Evolutionary conservation across 169 alveolate species (phyloP), one percentile per base, ranked within the genome.

Genomic region (Toxoplasma gondii): DNA sequence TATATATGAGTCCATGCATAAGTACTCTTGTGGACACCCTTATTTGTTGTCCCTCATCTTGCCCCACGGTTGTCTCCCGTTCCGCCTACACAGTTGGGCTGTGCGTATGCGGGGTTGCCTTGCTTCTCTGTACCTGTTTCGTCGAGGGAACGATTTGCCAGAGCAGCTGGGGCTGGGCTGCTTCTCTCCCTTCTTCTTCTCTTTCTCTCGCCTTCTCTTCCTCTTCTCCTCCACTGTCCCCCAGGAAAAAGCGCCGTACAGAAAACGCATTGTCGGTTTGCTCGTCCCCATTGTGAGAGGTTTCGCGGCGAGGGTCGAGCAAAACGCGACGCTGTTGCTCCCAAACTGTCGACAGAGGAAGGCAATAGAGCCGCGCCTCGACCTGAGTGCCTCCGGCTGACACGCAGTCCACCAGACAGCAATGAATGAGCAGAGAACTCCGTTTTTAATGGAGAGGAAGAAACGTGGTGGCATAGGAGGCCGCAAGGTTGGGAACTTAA

Each of bases 371-470:
- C 36, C 90, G 67, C 43, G 90, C 90, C 39, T 82, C 90, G 67
- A 82, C 69, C 64, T 82, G 90, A 64, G 53, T 24, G 53, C 90
- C 90, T 2, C 90, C 90, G 29, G 67, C 90, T 82, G 67, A 19
- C 31, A 4, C 88, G 27, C 34, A 19, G 88, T 24, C 53, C 7
- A 22, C 24, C 27, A 80, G 54, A 39, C 1, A 82, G 67, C 1
- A 82, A 39, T 5, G n/a, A 27, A 78, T 34, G 86, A 17, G 86
- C 34, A 78, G 31, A 34, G 43, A n/a, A 78, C 34, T 19, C 44
- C 36, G 9, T 5, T 2, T 2, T 27, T 22, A 31, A 80, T 31
- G 24, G 4, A 80, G 49, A 41, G 49, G 34, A 4, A 80, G 45
- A 80, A 12, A 49, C 24, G 24, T 19, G 34, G 10, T 49, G 12